Conservation (phyloP, 2,329 filamentous ascomycete genomes). For the Endocalyx cinctus region DNA sequence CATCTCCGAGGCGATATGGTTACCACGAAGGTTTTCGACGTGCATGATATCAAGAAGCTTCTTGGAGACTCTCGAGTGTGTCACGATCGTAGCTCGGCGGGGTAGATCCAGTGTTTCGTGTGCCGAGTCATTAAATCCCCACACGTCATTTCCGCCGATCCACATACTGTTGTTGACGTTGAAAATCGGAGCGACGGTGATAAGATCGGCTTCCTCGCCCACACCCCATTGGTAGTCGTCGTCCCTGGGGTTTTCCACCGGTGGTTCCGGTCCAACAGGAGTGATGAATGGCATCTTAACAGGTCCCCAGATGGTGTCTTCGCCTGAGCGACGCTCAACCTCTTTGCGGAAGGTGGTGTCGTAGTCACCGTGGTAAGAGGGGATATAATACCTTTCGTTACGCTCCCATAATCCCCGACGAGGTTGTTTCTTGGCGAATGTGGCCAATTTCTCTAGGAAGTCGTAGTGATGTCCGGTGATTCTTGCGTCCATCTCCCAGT, state of each 20-base stretch:
- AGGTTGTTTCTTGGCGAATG: slow-evolving; percentile 63
- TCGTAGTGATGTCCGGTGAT: slow-evolving; percentile 81
- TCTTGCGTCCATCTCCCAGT: slow-evolving; percentile 81
- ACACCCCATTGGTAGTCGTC: slow-evolving; percentile 74
- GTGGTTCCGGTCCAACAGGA: slow-evolving; percentile 61
- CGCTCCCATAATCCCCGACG: slow-evolving; percentile 71
- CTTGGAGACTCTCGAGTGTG: slow-evolving; percentile 69
- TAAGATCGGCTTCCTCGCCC: slow-evolving; percentile 69
- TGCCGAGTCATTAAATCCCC: slow-evolving; percentile 54
- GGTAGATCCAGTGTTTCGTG: slow-evolving; percentile 55
- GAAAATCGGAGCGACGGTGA: slow-evolving; percentile 75
- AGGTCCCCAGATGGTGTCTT: slow-evolving; percentile 63
- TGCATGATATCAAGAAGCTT: slow-evolving; percentile 73
- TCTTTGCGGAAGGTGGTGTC: slow-evolving; percentile 61
- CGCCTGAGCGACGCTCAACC: slow-evolving; percentile 50
- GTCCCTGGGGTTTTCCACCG: slow-evolving; percentile 49
- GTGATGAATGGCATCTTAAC: slow-evolving; percentile 53
- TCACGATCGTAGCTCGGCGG: slow-evolving; percentile 72
- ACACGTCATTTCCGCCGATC: slow-evolving; percentile 65
- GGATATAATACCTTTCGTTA: slow-evolving; percentile 69
- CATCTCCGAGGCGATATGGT: slow-evolving; percentile 79
- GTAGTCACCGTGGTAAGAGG: slow-evolving; percentile 62
- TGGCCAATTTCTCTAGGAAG: slow-evolving; percentile 60
- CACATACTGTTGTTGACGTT: slow-evolving; percentile 68
- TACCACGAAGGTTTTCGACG: slow-evolving; percentile 66